Evolutionary conservation across 192 early-diverging fungal species (phyloP), one percentile per base, ranked within the genome.

Genomic region (Coemansia sp.): DNA sequence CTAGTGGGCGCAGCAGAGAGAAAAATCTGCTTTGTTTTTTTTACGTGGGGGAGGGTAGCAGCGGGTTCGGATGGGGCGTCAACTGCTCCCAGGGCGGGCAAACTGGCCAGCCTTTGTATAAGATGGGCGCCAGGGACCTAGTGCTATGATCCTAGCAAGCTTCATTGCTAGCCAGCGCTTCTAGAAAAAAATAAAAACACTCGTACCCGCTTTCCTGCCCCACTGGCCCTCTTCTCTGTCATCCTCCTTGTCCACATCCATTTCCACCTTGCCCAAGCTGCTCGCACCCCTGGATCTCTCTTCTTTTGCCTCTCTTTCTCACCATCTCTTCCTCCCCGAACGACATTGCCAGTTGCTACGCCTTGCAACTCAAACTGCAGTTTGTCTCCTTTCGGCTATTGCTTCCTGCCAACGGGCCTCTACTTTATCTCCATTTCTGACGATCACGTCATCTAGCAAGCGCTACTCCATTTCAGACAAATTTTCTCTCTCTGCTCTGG

Each of bases 51-150:
- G 46, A 18, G 46, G 46, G 46, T 26, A 21, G 23, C 23, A 24
- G 46, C 46, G 46, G 46, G 46, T 50, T 13, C 10, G 46, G 46
- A 26, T 50, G 23, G 46, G 46, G 46, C 23, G 46, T 50, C 46
- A 26, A 24, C 23, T 50, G 23, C 46, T 21, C 46, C 46, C 23
- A 13, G 46, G 9, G 23, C 8, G 23, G 23, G 21, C 46, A 5
- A 43, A 2, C 1, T 43, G 42, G 4, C 38, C 23, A 13, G 46
- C 16, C 23, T 50, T 48, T 50, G 46, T 50, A 50, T 50, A 50
- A 50, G 46, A 50, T 50, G 8, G 46, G n/a, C 46, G 46, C 46
- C 46, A 50, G 46, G 46, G 46, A 50, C 46, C 46, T 50, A 50
- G 23, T 9, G 46, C 23, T 24, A 23, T 21, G 46, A 50, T 50